Evolutionary conservation across 257 asterid species (phyloP).

Genomic region (Jacaranda copaia): DNA sequence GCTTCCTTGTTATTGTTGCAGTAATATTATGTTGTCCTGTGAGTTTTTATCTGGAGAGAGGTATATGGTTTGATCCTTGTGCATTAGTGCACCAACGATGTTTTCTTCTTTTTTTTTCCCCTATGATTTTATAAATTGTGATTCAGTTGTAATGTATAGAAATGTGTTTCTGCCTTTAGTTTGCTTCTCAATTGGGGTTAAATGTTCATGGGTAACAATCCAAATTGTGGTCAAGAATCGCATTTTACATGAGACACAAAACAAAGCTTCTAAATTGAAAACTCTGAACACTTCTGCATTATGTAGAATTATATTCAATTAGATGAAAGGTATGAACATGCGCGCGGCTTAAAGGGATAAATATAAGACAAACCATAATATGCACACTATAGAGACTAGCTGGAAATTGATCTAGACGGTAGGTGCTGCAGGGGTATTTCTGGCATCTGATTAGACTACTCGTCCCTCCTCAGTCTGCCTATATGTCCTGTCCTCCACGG

Average conservation of each 20-base stretch:
- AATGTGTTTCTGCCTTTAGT: too few species aligned
- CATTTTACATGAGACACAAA: too few species aligned
- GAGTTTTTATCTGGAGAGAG: neutral
- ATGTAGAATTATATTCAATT: too few species aligned
- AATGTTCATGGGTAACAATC: too few species aligned
- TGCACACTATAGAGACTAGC: neutral
- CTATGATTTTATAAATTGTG: neutral
- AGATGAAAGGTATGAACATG: neutral
- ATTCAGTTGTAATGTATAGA: constrained; percentile 27
- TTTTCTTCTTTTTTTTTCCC: neutral
- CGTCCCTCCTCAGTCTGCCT: constrained; percentile 46
- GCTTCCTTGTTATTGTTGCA: constrained; percentile 6
- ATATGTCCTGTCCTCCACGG: constrained; percentile 6
- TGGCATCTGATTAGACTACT: constrained; percentile 10
- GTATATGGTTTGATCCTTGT: constrained; percentile 21
- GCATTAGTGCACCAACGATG: constrained; percentile 23
- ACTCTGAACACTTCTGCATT: too few species aligned
- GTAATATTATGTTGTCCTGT: neutral
- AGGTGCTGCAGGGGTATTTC: neutral
- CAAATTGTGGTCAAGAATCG: too few species aligned
- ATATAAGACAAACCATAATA: neutral
- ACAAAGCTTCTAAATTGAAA: too few species aligned
- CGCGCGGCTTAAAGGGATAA: neutral
- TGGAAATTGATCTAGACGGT: neutral
- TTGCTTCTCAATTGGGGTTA: too few species aligned